A percentile compares a stretch with the other conserved stretches of the same genome.
Conservation (phyloP, 495 filamentous ascomycete genomes). For the Cercophora sp. region DNA sequence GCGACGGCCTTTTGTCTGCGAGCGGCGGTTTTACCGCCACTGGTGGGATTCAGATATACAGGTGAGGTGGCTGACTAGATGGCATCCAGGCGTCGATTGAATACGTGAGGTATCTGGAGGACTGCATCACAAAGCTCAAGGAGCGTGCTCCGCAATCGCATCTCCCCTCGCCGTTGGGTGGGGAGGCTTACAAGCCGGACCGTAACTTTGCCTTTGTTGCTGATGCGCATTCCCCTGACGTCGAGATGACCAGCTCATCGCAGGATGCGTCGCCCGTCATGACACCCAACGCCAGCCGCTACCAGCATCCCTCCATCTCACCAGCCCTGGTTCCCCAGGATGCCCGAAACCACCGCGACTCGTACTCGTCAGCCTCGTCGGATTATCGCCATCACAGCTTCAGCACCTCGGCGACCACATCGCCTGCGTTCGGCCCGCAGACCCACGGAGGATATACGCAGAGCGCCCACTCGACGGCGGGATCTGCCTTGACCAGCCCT, state of each 20-base stretch:
- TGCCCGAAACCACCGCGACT: conserved; percentile 37
- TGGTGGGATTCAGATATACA: too few relatives aligned
- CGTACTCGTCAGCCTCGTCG: conserved; percentile 42
- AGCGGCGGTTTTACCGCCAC: too few relatives aligned
- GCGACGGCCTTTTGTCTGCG: too few relatives aligned
- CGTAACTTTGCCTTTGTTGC: conserved; percentile 13
- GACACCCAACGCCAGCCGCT: conserved; percentile 26
- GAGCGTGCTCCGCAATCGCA: conserved; percentile 35
- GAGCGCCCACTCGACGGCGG: conserved; percentile 31
- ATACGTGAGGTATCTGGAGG: conserved; percentile 90
- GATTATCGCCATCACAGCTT: conserved; percentile 42
- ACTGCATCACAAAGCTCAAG: conserved; percentile 81
- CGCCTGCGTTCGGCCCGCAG: conserved; percentile 44
- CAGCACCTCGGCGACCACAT: conserved; percentile 42
- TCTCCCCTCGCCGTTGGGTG: conserved; percentile 15
- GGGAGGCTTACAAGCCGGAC: conserved; percentile 26
- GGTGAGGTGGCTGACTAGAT: too few relatives aligned
- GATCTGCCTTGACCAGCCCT: conserved; percentile 48
- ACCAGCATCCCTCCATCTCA: conserved; percentile 44
- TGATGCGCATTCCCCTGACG: conserved; percentile 29
- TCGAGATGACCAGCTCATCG: conserved; percentile 46
- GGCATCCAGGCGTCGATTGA: conserved; percentile 94
- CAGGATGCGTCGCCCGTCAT: conserved; percentile 32
- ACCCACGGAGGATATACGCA: conserved; percentile 22
- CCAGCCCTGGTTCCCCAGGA: conserved; percentile 43